Evolutionary conservation across 768 basidiomycete genomes (phyloP), one percentile per base, ranked within the genome.

Genomic region (Tricholomella constricta): DNA sequence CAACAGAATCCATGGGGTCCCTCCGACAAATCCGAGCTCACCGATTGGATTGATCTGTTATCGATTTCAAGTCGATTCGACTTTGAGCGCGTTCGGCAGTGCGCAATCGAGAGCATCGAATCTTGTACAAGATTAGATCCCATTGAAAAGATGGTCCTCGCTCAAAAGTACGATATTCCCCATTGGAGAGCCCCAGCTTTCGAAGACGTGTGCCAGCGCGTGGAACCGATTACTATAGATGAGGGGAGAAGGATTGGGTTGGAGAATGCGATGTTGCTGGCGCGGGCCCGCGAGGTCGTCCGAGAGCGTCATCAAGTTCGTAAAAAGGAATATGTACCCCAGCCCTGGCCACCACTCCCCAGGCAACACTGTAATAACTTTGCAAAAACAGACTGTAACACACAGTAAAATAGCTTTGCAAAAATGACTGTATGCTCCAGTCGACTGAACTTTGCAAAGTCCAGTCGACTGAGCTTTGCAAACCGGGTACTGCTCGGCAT

Each of bases 171-270:
- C 51, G 64, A 70, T 44, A 65, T 79, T 22, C 62, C 61, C 14
- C 58, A 66, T 35, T 80, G 78, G 78, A 65, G 73, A 19, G 47
- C 59, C 7, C 65, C 71, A 1, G 72, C 77, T 15, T 77, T 75
- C 55, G 61, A 61, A 29, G 65, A 64, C 14, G 56, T 79, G 7
- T 73, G 74, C 54, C 48, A 59, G 48, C 66, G 78, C 6, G 36
- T 45, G 0, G 57, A 69, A n/a, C 65, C 74, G 19, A 65, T 80
- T 25, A 62, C 61, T 15, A 62, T 65, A 22, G 48, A 56, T 2
- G 65, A 68, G 42, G 63, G 57, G 57, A 65, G 51, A 72, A 72
- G 59, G 65, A 62, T 59, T 60, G 72, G 60, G 4, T 22, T 56
- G n/a, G 29, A 29, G 20, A 31, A 45, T 19, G 22, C 35, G 14